Conservation (phyloP, 306 rosid genomes). For the Rubus parviflorus region DNA sequence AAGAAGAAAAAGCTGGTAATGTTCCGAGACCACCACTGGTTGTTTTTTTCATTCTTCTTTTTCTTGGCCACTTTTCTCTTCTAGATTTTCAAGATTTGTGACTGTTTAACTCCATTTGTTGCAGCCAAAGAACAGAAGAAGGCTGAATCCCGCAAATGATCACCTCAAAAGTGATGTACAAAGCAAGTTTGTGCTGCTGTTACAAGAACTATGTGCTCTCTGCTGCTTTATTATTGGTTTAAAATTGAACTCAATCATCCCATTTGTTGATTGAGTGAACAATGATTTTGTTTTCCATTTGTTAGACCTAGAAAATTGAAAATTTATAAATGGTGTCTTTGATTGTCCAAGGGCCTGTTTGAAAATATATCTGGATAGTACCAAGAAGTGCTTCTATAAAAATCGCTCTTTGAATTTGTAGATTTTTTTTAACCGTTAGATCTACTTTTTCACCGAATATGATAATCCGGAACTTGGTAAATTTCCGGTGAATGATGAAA, state of each 20-base stretch:
- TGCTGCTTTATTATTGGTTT: not conserved
- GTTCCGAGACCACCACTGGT: not conserved
- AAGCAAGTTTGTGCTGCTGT: slow-evolving; percentile 26
- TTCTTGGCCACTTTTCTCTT: not conserved
- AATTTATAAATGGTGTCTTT: too few species aligned
- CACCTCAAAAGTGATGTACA: slow-evolving; percentile 8
- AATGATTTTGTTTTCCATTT: not conserved
- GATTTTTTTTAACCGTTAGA: not conserved
- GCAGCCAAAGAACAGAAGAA: slow-evolving; percentile 86
- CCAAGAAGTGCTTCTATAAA: too few species aligned
- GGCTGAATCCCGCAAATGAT: slow-evolving; percentile 68
- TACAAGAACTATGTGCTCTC: slow-evolving; percentile 31
- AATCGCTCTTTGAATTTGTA: too few species aligned
- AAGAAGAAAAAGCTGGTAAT: slow-evolving; percentile 84
- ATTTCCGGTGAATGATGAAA: too few species aligned
- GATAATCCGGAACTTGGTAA: too few species aligned
- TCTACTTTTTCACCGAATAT: not conserved
- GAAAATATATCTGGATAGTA: too few species aligned
- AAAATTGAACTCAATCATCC: not conserved
- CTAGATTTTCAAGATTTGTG: not conserved
- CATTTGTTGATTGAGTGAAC: slow-evolving; percentile 31
- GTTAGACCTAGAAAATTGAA: not conserved
- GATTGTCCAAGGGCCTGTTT: too few species aligned
- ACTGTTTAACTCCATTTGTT: slow-evolving; percentile 3
- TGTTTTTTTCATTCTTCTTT: not conserved